Conservation (phyloP, 345 rosid species). For the Alliaria petiolata region DNA sequence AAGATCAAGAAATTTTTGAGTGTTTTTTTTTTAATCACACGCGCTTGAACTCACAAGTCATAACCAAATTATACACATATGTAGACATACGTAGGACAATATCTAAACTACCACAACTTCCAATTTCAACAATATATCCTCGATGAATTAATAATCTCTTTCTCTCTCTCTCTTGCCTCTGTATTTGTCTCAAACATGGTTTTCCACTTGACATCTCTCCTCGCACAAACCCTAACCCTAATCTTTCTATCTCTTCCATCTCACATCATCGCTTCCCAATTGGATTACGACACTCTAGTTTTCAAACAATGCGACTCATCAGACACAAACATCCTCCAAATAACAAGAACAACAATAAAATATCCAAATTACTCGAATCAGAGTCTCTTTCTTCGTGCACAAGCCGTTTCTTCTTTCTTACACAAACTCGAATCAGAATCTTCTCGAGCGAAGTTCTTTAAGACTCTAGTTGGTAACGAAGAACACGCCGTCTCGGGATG, state of each 20-base stretch:
- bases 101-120: conserved; percentile 27
- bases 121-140: neutral
- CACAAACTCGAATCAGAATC: conserved; percentile 46
- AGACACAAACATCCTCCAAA: conserved; percentile 8
- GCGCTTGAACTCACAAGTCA: conserved; percentile 24
- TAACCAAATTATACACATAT: neutral
- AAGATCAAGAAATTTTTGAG: no score
- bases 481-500: conserved; percentile 49
- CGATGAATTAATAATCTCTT: neutral
- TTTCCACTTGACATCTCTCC: conserved; percentile 4
- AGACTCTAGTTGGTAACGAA: conserved; percentile 42
- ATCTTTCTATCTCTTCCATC: conserved; percentile 15
- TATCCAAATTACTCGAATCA: neutral
- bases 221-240: conserved; percentile 21
- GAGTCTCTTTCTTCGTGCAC: conserved; percentile 28
- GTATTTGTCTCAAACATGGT: conserved; percentile 13
- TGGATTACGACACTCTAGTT: conserved; percentile 47
- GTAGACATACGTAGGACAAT: neutral
- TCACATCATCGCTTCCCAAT: conserved; percentile 9
- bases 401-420: conserved; percentile 44
- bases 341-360: neutral
- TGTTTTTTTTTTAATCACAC: no score
- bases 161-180: neutral
- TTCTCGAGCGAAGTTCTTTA: conserved; percentile 46
- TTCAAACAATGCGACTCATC: conserved; percentile 46